Evolutionary conservation across 768 basidiomycete genomes (phyloP), one percentile per base, ranked within the genome.

Genomic region (Suillus occidentalis): DNA sequence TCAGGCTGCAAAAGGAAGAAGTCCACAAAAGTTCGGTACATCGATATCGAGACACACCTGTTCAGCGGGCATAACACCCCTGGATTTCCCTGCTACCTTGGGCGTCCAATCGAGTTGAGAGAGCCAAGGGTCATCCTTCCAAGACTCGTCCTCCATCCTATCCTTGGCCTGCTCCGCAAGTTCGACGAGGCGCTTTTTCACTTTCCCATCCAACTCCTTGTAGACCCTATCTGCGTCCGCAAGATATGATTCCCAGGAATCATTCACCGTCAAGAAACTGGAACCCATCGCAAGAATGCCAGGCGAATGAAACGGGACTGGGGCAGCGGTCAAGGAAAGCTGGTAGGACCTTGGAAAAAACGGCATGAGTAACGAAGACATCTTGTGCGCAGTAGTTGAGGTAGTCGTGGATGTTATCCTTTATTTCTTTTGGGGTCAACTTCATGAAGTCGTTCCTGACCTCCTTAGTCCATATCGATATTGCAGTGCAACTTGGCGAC

Each of bases 31-130:
- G n/a, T 47, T 69, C 9, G 63, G 25, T 18, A 43, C 16, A 40
- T 34, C 28, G 7, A 25, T 31, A 10, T 10, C 4, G 5, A 13
- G n/a, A 49, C 63, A n/a, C 60, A 79, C 81, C 16, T 56, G 25
- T 53, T 77, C 75, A 2, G 73, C 65, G 18, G 77, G 69, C 13
- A 76, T 63, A 9, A 91, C 72, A 0, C 91, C 91, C 72, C 92
- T 81, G 10, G 89, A 87, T 73, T 87, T 87, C 43, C 85, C 84
- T 0, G 87, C 88, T 7, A 84, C 81, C 75, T 99, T 98, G 1
- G 93, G 93, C 1, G 92, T 89, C 97, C 97, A 99, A 73, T 99
- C 96, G 64, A 99, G 81, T 75, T 99, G 97, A 58, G 82, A 84
- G 16, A 96, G 76, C 94, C 95, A 97, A 8, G 87, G 87, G 75